Conservation (phyloP, 1,139 yeast genomes). For the Pichiaceae sp. region DNA sequence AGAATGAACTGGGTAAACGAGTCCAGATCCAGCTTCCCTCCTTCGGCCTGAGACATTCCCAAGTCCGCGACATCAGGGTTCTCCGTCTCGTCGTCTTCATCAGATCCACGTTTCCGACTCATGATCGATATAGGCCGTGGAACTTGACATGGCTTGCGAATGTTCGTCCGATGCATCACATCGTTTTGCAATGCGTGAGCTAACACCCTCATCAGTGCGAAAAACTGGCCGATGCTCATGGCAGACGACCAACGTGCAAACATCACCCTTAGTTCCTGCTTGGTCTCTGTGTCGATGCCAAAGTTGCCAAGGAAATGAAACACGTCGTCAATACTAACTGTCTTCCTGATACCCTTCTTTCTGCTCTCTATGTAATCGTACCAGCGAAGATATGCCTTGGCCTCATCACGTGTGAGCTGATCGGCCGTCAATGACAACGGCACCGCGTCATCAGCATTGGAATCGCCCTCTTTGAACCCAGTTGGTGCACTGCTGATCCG, state of each 20-base stretch:
- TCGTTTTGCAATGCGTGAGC: slow-evolving; percentile 45
- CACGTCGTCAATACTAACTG: slow-evolving; percentile 51
- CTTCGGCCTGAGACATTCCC: slow-evolving; percentile 8
- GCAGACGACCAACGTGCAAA: slow-evolving; percentile 36
- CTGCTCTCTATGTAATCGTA: slow-evolving; percentile 61
- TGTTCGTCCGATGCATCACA: slow-evolving; percentile 40
- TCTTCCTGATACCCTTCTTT: slow-evolving; percentile 32
- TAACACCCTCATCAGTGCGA: slow-evolving; percentile 58
- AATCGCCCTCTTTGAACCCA: not conserved
- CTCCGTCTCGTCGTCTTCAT: slow-evolving; percentile 26
- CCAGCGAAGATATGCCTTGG: slow-evolving; percentile 71
- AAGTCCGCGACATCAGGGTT: slow-evolving; percentile 16
- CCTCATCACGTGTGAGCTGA: slow-evolving; percentile 56
- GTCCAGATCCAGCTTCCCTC: slow-evolving; percentile 51
- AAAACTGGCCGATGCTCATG: slow-evolving; percentile 67
- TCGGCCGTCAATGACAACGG: slow-evolving; percentile 57
- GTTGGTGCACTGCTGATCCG: not conserved
- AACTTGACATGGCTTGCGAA: slow-evolving; percentile 45
- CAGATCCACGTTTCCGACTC: slow-evolving; percentile 39
- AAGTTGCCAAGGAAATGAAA: slow-evolving; percentile 58
- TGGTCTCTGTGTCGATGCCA: slow-evolving; percentile 35
- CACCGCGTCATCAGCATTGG: slow-evolving; percentile 20
- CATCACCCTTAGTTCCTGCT: slow-evolving; percentile 38
- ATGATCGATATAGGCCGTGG: slow-evolving; percentile 66
- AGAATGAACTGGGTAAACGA: slow-evolving; percentile 66